Conservation (phyloP, 2,329 filamentous ascomycete genomes). For the Clarireedia hainanense region DNA sequence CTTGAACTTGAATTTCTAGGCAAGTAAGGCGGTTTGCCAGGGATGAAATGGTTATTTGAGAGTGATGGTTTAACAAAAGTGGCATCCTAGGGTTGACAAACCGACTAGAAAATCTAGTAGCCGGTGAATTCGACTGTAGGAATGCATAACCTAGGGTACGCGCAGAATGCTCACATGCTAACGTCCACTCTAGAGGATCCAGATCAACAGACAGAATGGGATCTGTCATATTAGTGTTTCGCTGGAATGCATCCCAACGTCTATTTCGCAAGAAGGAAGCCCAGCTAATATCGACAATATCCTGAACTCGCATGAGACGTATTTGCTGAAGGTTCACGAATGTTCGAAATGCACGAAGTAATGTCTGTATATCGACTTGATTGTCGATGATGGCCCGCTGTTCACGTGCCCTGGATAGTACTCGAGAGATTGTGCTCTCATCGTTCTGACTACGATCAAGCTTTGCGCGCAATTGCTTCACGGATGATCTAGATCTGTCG, state of each 20-base stretch:
- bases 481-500: slow-evolving; percentile 9
- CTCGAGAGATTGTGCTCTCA: slow-evolving; percentile 13
- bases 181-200: slow-evolving; percentile 50
- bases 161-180: slow-evolving; percentile 54
- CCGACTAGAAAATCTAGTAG: slow-evolving; percentile 36
- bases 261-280: slow-evolving; percentile 40
- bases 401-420: slow-evolving; percentile 17
- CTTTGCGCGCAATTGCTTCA: slow-evolving; percentile 11
- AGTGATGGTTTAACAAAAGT: slow-evolving; percentile 39
- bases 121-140: slow-evolving; percentile 45
- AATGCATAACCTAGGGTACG: slow-evolving; percentile 50
- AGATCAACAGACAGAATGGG: slow-evolving; percentile 36
- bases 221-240: slow-evolving; percentile 17
- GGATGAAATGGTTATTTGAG: slow-evolving; percentile 39
- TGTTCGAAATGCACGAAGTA: slow-evolving; percentile 28
- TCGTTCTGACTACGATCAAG: slow-evolving; percentile 10
- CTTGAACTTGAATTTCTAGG: slow-evolving; percentile 53
- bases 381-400: slow-evolving; percentile 21
- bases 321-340: slow-evolving; percentile 57
- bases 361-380: slow-evolving; percentile 14
- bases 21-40: slow-evolving; percentile 51
- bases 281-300: slow-evolving; percentile 48
- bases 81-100: slow-evolving; percentile 56
- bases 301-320: slow-evolving; percentile 54
- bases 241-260: slow-evolving; percentile 15